A percentile compares a stretch with the other conserved stretches of the same genome.
phyloP scores from a whole-genome alignment of 2,329 filamentous ascomycete species.

The Cordyceps pruinosa region DNA sequence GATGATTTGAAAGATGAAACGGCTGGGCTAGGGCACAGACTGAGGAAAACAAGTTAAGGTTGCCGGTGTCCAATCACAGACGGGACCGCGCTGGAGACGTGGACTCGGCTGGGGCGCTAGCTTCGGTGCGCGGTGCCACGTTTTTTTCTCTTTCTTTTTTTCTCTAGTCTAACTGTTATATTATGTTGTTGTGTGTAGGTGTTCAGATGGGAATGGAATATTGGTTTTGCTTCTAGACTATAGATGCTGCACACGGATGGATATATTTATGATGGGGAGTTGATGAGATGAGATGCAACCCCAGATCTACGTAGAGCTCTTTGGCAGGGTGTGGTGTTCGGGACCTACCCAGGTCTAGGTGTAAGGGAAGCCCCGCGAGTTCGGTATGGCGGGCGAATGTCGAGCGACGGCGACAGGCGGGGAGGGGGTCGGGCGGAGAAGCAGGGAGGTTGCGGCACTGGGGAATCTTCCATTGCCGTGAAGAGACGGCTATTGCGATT shows the following conservation, averaged over 20 bases:
- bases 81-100: constrained; percentile 8
- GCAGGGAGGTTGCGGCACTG: neutral
- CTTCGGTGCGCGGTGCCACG: constrained; percentile 6
- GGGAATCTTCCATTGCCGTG: neutral
- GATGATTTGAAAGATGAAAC: neutral
- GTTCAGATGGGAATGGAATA: neutral
- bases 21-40: neutral
- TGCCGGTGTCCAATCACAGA: neutral
- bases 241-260: neutral
- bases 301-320: neutral
- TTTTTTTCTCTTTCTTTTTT: neutral
- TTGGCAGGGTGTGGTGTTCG: no score
- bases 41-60: neutral
- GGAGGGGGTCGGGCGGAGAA: neutral
- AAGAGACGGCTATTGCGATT: neutral
- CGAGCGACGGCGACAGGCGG: neutral
- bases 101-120: neutral
- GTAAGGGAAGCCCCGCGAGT: neutral
- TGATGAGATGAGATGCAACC: neutral
- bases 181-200: neutral
- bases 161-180: no score
- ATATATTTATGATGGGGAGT: neutral
- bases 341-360: neutral
- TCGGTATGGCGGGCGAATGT: neutral
- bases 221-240: neutral